Evolutionary conservation across 2,329 filamentous ascomycete species (phyloP), one percentile per base, ranked within the genome.

Genomic region (Talaromyces rugulosus): DNA sequence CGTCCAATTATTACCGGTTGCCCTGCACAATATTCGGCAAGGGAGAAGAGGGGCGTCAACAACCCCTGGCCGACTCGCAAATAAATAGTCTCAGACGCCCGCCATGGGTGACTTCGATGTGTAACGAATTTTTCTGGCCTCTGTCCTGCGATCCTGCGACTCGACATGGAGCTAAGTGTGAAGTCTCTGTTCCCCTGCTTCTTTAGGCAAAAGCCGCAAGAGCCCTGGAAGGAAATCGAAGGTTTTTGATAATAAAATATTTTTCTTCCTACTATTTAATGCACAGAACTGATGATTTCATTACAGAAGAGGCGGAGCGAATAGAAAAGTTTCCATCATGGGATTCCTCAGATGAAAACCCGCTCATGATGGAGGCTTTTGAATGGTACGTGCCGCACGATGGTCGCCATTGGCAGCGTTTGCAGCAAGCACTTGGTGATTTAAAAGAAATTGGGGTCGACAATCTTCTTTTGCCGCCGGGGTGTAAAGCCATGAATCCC

Each of bases 371-470:
- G 66, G 87, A 91, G 73, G 85, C 81, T 12, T 91, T 90, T 70
- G 89, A 91, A 77, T 91, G 89, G 89, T 87, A 91, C 69, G 81
- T 86, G 4, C 86, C 87, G 2, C 81, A 82, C 51, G 83, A 87
- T 65, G 74, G 82, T 58, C 75, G 80, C 55, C 87, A 90, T 73
- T 90, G 85, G 83, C 75, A 78, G 40, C 83, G 87, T 8, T 81
- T 90, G 1, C 74, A 76, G 14, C 74, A 77, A 18, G 79, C 80
- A 6, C 69, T 89, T 1, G 81, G 84, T 0, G 75, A 77, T 2
- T 77, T 90, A 2, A 84, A 85, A 67, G 76, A 80, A 0, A 80
- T 87, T 36, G 89, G 88, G 2, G 78, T 90, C 55, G 83, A 85
- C 57, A 81, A 81, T 61, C 76, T 88, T 34, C 90, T 88, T 88